phyloP scores from a whole-genome alignment of 257 asterid genomes.

The Vinca minor region DNA sequence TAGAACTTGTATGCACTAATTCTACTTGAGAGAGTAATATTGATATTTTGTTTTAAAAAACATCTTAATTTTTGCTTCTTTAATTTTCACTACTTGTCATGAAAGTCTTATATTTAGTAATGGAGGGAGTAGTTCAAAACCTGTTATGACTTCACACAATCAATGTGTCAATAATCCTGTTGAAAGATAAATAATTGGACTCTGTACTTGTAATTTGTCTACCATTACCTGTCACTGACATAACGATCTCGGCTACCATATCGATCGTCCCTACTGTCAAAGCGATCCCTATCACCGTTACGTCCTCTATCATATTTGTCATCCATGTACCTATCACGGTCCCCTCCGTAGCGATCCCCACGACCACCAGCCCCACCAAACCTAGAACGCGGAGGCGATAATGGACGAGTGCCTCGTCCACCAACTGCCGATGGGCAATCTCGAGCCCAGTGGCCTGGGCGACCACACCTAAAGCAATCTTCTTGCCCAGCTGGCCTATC shows the following conservation, averaged over 20 bases:
- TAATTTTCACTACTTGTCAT: too few species aligned
- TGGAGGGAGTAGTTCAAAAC: too few species aligned
- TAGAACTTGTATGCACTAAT: too few species aligned
- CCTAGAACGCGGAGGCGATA: slow-evolving; percentile 75
- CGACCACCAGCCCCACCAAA: slow-evolving; percentile 60
- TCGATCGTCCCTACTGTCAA: slow-evolving; percentile 60
- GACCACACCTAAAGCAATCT: slow-evolving; percentile 94
- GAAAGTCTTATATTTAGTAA: too few species aligned
- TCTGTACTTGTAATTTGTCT: neutral
- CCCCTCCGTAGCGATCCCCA: slow-evolving; percentile 74
- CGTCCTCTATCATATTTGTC: slow-evolving; percentile 74
- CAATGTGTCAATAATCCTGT: too few species aligned
- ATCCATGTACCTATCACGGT: slow-evolving; percentile 68
- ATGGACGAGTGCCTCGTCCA: slow-evolving; percentile 59
- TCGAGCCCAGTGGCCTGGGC: slow-evolving; percentile 98
- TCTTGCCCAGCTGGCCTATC: slow-evolving; percentile 78
- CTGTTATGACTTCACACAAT: too few species aligned
- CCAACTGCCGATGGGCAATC: slow-evolving; percentile 85
- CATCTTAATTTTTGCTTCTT: too few species aligned
- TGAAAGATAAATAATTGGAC: neutral
- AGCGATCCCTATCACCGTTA: slow-evolving; percentile 70
- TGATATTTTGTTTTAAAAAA: too few species aligned
- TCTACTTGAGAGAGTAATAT: too few species aligned
- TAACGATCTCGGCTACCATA: slow-evolving; percentile 69
- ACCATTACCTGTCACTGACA: slow-evolving; percentile 51